These are phyloP conservation scores for Cynara cardunculus DNA, from an alignment of 129 eudicot genomes.

Conservation along the genomic window DNA sequence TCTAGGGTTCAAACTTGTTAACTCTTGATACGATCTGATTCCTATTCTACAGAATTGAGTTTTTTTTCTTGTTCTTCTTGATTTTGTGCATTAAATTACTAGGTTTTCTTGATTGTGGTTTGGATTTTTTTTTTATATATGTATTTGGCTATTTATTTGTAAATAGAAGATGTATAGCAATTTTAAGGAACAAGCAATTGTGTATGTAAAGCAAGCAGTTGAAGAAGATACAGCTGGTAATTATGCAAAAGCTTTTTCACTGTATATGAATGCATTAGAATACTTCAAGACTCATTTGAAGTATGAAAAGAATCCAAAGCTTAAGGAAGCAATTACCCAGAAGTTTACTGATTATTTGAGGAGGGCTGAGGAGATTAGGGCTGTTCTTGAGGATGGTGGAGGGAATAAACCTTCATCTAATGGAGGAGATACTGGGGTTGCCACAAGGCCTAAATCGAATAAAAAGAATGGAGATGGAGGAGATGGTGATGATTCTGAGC, in stretches of 20 bases:
- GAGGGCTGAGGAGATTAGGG: constrained; percentile 77
- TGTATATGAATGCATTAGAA: constrained; percentile 64
- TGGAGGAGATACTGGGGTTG: constrained; percentile 59
- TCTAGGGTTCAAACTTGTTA: neutral
- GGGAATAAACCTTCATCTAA: constrained; percentile 30
- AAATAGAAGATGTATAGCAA: constrained; percentile 57
- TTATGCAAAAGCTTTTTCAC: constrained; percentile 54
- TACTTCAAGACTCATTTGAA: constrained; percentile 65
- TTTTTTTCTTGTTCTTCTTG: too few relatives aligned
- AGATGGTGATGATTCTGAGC: constrained; percentile 63
- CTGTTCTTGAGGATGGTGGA: constrained; percentile 57
- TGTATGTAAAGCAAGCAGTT: constrained; percentile 67
- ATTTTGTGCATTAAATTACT: neutral
- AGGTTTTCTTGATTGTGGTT: neutral
- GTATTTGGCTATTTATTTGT: neutral
- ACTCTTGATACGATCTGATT: constrained; percentile 1
- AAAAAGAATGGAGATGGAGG: constrained; percentile 49
- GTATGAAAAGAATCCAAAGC: constrained; percentile 68
- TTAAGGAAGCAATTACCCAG: constrained; percentile 61
- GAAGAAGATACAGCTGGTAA: constrained; percentile 70
- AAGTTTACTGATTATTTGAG: constrained; percentile 70
- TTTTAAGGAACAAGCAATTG: constrained; percentile 70
- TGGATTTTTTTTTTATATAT: neutral
- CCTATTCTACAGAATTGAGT: neutral
- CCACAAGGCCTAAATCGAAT: constrained; percentile 47